Base-by-base conservation (phyloP, 768 basidiomycete genomes). In the Xerocomellus dryophilus region DNA sequence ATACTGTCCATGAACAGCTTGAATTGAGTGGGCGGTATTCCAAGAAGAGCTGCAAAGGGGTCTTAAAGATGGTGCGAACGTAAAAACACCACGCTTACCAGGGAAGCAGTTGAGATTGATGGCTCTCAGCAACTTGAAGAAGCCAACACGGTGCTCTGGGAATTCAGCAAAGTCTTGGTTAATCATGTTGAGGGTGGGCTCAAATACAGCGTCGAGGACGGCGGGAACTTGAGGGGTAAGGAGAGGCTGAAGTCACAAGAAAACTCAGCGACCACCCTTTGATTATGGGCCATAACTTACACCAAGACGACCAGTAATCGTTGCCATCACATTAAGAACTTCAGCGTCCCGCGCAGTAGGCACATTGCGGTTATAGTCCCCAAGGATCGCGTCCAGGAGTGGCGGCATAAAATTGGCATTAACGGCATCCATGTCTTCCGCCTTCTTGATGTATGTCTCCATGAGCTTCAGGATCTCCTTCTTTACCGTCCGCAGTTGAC, bases 81-180 rank as follows among this genome's bases (percentile, higher is more conserved):
- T 9, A 43, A 45, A 51, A 29, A 29, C 2, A 38, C 11, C 20
- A 44, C n/a, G 63, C 78, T 55, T 67, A 93, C 95, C 93, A 66
- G 93, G 90, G 89, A 98, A 99, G 77, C 95, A 97, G 67, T 89
- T 83, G 60, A 86, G 62, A 73, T 98, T 94, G 71, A 97, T 95
- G 4, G 92, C 86, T 53, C 94, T 85, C 42, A 99, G 78, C 54
- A 99, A 80, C 72, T 91, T 94, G 81, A 93, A 99, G 82, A 99
- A 96, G 50, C 94, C 96, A 38, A 88, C 86, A 54, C 97, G 90
- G 69, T 98, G 96, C 69, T 99, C 97, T 9, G 97, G 97, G 76
- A 82, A 99, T 73, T 98, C 97, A n/a, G 95, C 77, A 61, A 98
- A 96, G 76, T 99, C 96, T 79, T 97, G 92, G 72, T 98, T 98